phyloP scores from a whole-genome alignment of 108 stramenopile species.

The Discostella pseudostelligera region DNA sequence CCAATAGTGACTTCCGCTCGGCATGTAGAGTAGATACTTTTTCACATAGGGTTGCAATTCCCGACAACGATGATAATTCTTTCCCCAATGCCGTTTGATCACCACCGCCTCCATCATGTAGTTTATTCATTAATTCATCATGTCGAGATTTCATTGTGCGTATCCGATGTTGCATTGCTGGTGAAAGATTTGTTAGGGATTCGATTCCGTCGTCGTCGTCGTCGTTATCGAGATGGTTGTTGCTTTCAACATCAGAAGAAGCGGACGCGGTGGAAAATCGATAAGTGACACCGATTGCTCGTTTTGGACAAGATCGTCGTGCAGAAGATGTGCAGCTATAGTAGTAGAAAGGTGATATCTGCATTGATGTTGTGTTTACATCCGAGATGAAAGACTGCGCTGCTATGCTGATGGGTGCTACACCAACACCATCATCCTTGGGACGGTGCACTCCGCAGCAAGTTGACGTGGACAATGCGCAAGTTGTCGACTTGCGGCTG shows the following conservation, averaged over 20 bases:
- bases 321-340: no score
- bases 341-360: no score
- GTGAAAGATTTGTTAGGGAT: conserved; percentile 24
- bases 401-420: no score
- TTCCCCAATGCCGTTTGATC: conserved; percentile 56
- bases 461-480: no score
- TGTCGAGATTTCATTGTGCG: conserved; percentile 56
- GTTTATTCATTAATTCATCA: conserved; percentile 45
- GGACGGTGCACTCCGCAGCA: no score
- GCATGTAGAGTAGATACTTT: conserved; percentile 34
- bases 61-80: conserved; percentile 63
- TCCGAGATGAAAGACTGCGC: no score
- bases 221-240: neutral
- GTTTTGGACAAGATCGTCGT: no score
- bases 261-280: neutral
- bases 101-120: conserved; percentile 41
- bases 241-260: neutral
- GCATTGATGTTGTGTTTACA: no score
- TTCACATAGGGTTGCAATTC: conserved; percentile 40
- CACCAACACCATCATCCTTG: no score
- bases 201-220: conserved; percentile 14
- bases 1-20: conserved; percentile 53
- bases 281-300: no score
- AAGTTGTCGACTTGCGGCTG: neutral
- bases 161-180: conserved; percentile 40